Evolutionary conservation across 2,329 filamentous ascomycete species (phyloP).

Genomic region (Knoxdaviesia proteae): DNA sequence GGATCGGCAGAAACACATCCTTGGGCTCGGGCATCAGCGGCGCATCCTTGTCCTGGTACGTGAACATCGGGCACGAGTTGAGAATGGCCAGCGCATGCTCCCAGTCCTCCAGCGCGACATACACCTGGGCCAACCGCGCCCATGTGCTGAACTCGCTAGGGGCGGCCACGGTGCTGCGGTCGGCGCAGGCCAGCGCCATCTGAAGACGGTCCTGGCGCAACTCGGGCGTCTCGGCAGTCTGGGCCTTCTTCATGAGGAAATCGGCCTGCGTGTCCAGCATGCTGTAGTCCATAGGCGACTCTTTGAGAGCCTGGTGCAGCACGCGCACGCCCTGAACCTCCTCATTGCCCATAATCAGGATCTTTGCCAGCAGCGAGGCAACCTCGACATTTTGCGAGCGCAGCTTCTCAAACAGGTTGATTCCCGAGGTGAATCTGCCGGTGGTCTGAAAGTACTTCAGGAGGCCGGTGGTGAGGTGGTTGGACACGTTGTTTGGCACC

Average conservation of each 20-base stretch:
- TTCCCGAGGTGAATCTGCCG: conserved; percentile 80
- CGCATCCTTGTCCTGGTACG: conserved; percentile 94
- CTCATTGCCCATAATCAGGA: conserved; percentile 86
- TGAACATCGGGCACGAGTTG: conserved; percentile 99
- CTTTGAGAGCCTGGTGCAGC: conserved; percentile 70
- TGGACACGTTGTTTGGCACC: conserved; percentile 89
- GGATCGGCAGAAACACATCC: conserved; percentile 67
- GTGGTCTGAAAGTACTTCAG: conserved; percentile 91
- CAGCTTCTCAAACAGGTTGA: conserved; percentile 95
- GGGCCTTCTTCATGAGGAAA: conserved; percentile 72
- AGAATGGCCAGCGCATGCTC: conserved; percentile 85
- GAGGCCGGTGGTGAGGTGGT: conserved; percentile 84
- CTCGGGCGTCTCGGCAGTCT: conserved; percentile 29
- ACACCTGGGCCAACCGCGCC: conserved; percentile 83
- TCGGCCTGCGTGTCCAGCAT: conserved; percentile 87
- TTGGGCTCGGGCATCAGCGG: conserved; percentile 86
- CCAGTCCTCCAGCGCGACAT: conserved; percentile 88
- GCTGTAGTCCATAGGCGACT: conserved; percentile 93
- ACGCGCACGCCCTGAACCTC: conserved; percentile 88
- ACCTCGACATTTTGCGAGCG: conserved; percentile 81
- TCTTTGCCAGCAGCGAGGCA: conserved; percentile 74
- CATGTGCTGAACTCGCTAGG: conserved; percentile 95
- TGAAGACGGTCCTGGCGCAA: conserved; percentile 48
- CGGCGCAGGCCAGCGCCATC: conserved; percentile 80
- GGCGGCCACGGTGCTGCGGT: conserved; percentile 82